Base-by-base conservation (phyloP, 768 basidiomycete genomes). In the Lactifluus piperatus region DNA sequence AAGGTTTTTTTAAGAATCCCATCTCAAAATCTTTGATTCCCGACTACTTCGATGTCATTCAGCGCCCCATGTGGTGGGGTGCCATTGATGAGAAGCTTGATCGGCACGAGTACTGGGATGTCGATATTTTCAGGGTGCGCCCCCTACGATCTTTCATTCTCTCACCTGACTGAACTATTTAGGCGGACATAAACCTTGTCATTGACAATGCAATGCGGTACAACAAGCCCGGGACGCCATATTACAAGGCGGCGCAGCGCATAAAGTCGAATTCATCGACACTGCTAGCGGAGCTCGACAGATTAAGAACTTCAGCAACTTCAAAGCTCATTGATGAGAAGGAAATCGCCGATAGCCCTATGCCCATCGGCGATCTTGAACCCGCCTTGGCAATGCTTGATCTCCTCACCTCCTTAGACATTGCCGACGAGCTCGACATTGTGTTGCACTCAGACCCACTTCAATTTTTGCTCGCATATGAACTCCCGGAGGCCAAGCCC, bases 11-110 rank as follows among this genome's bases (percentile, higher is more conserved):
- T 73, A 81, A 82, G 59, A 81, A 85, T 60, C 92, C 94, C 0
- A 93, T 97, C 37, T 86, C 84, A 43, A 84, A 76, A 64, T 74
- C 72, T 1, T 82, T 88, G 41, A 91, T 94, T 0, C 90, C 89
- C 1, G 94, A 97, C 68, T 99, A 99, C 69, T 92, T 88, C 67
- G 86, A 91, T 47, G 76, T 97, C 36, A 79, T 99, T 67, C 79
- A 83, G 66, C 75, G 79, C 4, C 97, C 97, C 0, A 97, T 97
- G 91, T 87, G 86, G 60, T 94, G 94, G 84, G 77, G 77, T 13
- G 78, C 77, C 29, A 95, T 99, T 67, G 86, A 91, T 47, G 71
- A 73, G 29, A 95, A 91, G 70, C 75, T 99, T 30, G 88, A 94
- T 52, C 76, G 77, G 36, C 86, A 91, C 59, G 82, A 87, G 67